phyloP scores from a whole-genome alignment of 129 eudicot genomes.

The Logfia minima region DNA sequence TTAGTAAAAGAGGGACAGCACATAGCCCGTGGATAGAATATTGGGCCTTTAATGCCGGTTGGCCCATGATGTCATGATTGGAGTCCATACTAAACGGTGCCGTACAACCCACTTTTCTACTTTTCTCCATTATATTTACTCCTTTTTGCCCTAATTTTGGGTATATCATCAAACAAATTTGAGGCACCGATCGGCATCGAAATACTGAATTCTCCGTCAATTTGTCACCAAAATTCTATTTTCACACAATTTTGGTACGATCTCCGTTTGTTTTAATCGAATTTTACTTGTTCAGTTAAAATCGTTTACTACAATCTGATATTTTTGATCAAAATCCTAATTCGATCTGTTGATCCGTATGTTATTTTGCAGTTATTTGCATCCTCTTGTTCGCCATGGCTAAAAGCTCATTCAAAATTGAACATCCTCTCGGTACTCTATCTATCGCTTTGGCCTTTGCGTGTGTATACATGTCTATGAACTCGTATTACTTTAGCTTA shows the following conservation, averaged over 20 bases:
- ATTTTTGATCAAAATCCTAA: not conserved
- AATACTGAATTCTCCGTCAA: not conserved
- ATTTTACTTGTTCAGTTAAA: not conserved
- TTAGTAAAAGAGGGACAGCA: too few species aligned
- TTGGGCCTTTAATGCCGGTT: not conserved
- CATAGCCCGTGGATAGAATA: too few species aligned
- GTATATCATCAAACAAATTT: not conserved
- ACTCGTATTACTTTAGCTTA: not conserved
- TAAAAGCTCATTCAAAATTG: slow-evolving; percentile 15
- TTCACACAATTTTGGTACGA: not conserved
- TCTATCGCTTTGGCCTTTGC: not conserved
- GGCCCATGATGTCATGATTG: not conserved
- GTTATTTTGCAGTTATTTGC: not conserved
- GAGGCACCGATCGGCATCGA: not conserved
- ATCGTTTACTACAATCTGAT: not conserved
- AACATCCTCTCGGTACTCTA: slow-evolving; percentile 6
- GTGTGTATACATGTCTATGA: not conserved
- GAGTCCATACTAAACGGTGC: not conserved
- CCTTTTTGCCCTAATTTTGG: not conserved
- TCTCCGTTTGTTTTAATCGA: not conserved
- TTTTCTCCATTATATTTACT: not conserved
- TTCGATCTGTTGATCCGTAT: not conserved
- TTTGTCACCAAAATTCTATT: not conserved
- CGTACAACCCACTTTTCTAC: not conserved
- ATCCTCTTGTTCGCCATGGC: slow-evolving; percentile 6